phyloP scores from a whole-genome alignment of 2,329 filamentous ascomycete genomes.

The Lecanosticta acicola region DNA sequence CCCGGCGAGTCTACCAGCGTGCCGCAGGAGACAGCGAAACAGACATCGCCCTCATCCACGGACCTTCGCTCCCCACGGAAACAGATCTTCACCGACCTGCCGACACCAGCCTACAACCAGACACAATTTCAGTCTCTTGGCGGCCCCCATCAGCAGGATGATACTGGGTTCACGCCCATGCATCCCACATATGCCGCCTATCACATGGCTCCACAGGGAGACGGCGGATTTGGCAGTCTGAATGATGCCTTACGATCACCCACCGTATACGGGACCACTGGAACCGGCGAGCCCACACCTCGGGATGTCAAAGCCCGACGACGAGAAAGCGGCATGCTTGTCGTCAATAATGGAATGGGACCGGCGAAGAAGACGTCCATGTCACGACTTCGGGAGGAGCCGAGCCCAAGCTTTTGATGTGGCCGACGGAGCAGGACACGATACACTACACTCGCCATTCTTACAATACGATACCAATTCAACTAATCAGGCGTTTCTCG shows the following conservation, averaged over 20 bases:
- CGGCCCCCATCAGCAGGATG: slow-evolving; percentile 9
- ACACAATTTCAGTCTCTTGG: slow-evolving; percentile 35
- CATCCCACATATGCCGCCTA: slow-evolving; percentile 28
- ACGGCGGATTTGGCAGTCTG: slow-evolving; percentile 31
- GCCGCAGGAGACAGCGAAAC: slow-evolving; percentile 5
- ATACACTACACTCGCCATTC: slow-evolving; percentile 1
- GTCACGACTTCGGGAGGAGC: slow-evolving; percentile 30
- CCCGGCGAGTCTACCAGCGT: slow-evolving; percentile 38
- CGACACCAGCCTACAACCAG: slow-evolving; percentile 58
- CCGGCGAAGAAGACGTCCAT: slow-evolving; percentile 34
- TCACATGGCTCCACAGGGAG: slow-evolving; percentile 31
- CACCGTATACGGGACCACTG: slow-evolving; percentile 19
- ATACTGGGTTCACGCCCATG: slow-evolving; percentile 31
- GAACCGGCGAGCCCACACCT: slow-evolving; percentile 13
- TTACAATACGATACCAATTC: too few species aligned
- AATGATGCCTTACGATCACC: slow-evolving; percentile 31
- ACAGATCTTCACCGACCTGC: slow-evolving; percentile 62
- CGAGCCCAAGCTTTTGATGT: slow-evolving; percentile 24
- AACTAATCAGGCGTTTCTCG: not conserved
- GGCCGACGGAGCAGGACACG: slow-evolving; percentile 3
- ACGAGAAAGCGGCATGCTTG: slow-evolving; percentile 31
- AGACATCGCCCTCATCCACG: slow-evolving; percentile 33
- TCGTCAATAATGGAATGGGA: slow-evolving; percentile 13
- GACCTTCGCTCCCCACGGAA: slow-evolving; percentile 59
- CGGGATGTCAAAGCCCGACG: slow-evolving; percentile 24